Conservation (phyloP, 2,329 filamentous ascomycete species). For the Bretziella fagacearum region DNA sequence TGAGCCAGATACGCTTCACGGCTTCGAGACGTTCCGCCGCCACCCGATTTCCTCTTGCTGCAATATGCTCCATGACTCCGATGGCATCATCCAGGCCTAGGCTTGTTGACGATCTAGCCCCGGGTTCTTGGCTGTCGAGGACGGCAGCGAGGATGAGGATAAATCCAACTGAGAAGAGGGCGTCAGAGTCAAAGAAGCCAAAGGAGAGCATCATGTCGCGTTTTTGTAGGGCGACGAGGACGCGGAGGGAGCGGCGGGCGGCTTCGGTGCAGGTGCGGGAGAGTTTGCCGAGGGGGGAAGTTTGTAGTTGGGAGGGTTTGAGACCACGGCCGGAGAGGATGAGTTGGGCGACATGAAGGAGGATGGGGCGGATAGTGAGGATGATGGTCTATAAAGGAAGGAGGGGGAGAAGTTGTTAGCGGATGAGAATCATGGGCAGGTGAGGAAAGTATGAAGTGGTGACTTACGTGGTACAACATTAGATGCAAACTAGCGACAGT, state of each 20-base stretch:
- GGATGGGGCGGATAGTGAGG: conserved; percentile 20
- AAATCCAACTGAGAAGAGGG: conserved; percentile 15
- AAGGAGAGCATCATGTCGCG: conserved; percentile 19
- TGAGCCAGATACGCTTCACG: conserved; percentile 13
- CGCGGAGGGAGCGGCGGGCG: conserved; percentile 19
- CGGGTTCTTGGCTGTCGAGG: conserved; percentile 13
- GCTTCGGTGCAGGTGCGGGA: conserved; percentile 20
- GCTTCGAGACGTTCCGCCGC: conserved; percentile 12
- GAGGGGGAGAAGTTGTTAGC: not conserved
- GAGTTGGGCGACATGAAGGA: conserved; percentile 20
- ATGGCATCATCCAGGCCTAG: conserved; percentile 13
- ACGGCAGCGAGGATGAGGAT: conserved; percentile 13
- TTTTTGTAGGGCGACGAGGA: conserved; percentile 19
- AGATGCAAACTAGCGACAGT: conserved; percentile 21
- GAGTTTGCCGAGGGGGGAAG: conserved; percentile 18
- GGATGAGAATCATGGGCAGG: not conserved
- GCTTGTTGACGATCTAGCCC: conserved; percentile 3
- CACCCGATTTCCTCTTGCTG: conserved; percentile 9
- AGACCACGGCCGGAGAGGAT: conserved; percentile 18
- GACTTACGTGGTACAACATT: conserved; percentile 21
- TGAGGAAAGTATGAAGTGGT: not conserved
- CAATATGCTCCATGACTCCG: conserved; percentile 14
- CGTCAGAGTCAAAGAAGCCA: conserved; percentile 15
- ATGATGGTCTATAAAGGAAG: conserved; percentile 21
- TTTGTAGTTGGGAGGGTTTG: conserved; percentile 17